phyloP scores from a whole-genome alignment of 352 stramenopile species.

The Poterioochromonas sp. region DNA sequence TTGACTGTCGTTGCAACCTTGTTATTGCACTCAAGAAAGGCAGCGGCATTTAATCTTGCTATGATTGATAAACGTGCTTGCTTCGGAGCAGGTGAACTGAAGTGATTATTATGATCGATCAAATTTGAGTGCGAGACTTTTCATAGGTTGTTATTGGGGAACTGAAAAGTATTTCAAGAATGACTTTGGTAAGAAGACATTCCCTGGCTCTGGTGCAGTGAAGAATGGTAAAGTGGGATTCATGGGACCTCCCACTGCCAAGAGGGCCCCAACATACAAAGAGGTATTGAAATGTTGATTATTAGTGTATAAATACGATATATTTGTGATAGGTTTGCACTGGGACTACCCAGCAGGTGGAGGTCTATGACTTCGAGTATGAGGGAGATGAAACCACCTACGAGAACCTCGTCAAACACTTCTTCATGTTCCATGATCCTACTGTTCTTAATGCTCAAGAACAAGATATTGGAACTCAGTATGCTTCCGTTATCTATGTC shows the following conservation, averaged over 20 bases:
- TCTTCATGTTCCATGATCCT: conserved; percentile 61
- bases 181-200: conserved; percentile 12
- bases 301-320: background rate
- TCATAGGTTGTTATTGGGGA: conserved; percentile 52
- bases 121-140: background rate
- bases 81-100: conserved; percentile 35
- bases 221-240: conserved; percentile 16
- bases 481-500: conserved; percentile 52
- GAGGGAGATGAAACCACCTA: conserved; percentile 45
- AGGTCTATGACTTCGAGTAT: conserved; percentile 54
- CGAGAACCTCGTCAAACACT: conserved; percentile 48
- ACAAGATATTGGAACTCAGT: conserved; percentile 58
- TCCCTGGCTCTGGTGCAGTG: background rate
- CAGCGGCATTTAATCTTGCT: background rate
- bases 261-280: conserved; percentile 50
- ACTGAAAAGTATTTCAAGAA: conserved; percentile 51
- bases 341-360: conserved; percentile 45
- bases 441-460: conserved; percentile 58
- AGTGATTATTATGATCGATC: no score
- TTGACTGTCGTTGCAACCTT: no score
- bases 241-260: conserved; percentile 12
- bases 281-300: conserved; percentile 36
- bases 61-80: conserved; percentile 12
- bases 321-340: conserved; percentile 32
- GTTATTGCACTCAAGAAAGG: no score